Conservation (phyloP, 108 stramenopile genomes). For the Aureococcus anophagefferens region DNA sequence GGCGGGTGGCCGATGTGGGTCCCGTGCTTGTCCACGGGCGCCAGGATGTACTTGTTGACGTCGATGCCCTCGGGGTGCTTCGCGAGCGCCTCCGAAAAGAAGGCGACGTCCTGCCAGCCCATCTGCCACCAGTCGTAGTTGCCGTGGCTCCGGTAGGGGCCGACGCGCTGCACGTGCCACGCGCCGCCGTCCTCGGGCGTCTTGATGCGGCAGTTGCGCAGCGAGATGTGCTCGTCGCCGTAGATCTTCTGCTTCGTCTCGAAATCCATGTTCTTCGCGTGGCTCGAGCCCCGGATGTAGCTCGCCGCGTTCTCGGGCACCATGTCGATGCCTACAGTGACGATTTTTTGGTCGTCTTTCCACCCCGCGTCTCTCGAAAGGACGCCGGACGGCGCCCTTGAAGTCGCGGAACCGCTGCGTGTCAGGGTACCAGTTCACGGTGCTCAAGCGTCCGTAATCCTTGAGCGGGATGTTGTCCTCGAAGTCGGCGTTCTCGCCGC, state of each 20-base stretch:
- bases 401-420: too few species aligned
- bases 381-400: too few species aligned
- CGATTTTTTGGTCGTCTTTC: too few species aligned
- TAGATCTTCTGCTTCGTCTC: neutral
- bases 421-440: too few species aligned
- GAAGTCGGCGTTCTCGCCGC: neutral
- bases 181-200: slow-evolving; percentile 4
- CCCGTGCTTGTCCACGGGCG: neutral
- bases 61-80: neutral
- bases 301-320: neutral
- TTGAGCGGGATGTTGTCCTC: too few species aligned
- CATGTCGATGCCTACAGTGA: too few species aligned
- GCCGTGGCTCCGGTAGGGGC: neutral
- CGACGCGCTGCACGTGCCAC: neutral
- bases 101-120: neutral
- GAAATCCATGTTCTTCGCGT: neutral
- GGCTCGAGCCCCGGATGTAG: neutral
- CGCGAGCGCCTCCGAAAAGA: neutral
- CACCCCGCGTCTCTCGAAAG: too few species aligned
- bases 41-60: neutral
- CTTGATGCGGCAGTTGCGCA: neutral
- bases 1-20: neutral
- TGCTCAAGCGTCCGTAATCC: too few species aligned
- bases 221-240: too few species aligned
- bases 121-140: slow-evolving; percentile 2